Conservation (phyloP, 2,329 filamentous ascomycete species). For the Fusarium sambucinum region DNA sequence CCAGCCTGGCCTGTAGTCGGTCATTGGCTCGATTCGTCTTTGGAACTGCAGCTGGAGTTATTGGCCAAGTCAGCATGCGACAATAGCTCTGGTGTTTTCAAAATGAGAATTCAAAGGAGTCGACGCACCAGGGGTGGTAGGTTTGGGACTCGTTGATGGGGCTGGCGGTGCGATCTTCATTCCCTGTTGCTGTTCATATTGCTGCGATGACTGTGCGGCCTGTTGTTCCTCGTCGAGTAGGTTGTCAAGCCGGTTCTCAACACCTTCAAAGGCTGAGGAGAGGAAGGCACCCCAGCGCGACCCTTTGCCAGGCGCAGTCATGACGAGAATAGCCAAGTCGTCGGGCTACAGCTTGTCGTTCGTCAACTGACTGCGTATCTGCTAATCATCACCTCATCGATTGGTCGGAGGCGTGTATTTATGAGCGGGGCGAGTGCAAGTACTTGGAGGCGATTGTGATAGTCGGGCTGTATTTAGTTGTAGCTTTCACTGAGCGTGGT, state of each 20-base stretch:
- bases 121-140: conserved; percentile 16
- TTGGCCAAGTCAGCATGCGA: conserved; percentile 9
- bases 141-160: conserved; percentile 51
- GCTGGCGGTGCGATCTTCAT: conserved; percentile 34
- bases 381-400: conserved; percentile 41
- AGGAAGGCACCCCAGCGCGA: conserved; percentile 84
- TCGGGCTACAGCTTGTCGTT: conserved; percentile 23
- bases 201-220: conserved; percentile 12
- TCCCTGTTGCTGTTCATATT: conserved; percentile 41
- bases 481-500: conserved; percentile 11
- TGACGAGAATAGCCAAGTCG: conserved; percentile 46
- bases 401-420: conserved; percentile 13
- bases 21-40: conserved; percentile 80
- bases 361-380: conserved; percentile 41
- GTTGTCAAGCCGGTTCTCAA: conserved; percentile 92
- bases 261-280: conserved; percentile 89
- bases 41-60: conserved; percentile 62
- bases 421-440: conserved; percentile 1
- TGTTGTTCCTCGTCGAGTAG: conserved; percentile 80
- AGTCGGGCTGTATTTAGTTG: background rate
- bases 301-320: conserved; percentile 63
- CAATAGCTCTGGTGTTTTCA: background rate
- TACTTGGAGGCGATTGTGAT: background rate
- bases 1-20: conserved; percentile 87
- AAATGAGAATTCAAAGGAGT: background rate